Base-by-base conservation (phyloP, 495 filamentous ascomycete genomes). In the Penicillium steckii region DNA sequence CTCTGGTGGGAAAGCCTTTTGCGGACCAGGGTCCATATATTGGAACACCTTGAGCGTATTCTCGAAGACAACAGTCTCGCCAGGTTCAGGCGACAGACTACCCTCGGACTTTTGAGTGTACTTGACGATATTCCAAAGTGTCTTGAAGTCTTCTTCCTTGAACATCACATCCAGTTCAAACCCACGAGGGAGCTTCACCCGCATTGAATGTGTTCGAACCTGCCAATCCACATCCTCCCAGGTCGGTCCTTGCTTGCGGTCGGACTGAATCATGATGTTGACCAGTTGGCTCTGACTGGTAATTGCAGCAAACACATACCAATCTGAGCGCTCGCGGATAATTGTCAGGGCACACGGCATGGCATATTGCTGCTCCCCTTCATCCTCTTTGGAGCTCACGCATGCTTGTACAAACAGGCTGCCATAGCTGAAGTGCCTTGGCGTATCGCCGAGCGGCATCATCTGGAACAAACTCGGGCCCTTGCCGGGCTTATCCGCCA, bases 161-260 rank as follows among this genome's bases (percentile, higher is more conserved):
- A 88, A 89, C 48, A 83, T 78, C 7, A 95, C 67, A 40, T 80
- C 77, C 25, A 93, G 62, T 35, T 84, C 71, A 56, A 90, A 87
- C 1, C 86, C 84, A 37, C 85, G 80, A 2, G 86, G 83, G 10
- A 95, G 68, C 47, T 78, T 80, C 23, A 95, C 68, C 21, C 80
- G 75, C 56, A 95, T 74, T 3, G 73, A 76, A 46, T 78, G 75
- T 8, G 74, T 72, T 13, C 84, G 81, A 9, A 80, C 68, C 44
- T 85, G 85, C 90, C 90, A 96, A 41, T 81, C 74, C 19, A 94
- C 83, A 57, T 90, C 83, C 25, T 88, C 79, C 91, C 91, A 95
- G 1, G 81, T 85, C 2, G 85, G 81, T 1, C 86, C 86, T n/a
- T 71, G 67, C 57, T 80, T 80, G 53, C 80, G 85, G 56, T 86